Evolutionary conservation across 2,329 filamentous ascomycete species (phyloP).

Genomic region (Verticillium nonalfalfae): DNA sequence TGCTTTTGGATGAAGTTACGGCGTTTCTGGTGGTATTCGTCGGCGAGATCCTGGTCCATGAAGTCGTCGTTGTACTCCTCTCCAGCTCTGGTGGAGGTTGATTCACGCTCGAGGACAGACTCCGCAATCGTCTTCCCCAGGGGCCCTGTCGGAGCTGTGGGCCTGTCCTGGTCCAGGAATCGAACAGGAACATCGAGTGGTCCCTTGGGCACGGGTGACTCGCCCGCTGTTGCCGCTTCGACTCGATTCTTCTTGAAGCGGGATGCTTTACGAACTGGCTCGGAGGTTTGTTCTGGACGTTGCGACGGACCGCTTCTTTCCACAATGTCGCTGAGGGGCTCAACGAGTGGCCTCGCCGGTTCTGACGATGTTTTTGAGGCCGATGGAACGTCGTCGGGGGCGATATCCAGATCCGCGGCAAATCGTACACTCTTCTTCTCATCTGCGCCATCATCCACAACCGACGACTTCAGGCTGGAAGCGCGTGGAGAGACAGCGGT

Average conservation of each 20-base stretch:
- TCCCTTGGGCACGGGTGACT: slow-evolving; percentile 23
- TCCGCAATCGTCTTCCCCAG: slow-evolving; percentile 52
- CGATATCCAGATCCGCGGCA: slow-evolving; percentile 66
- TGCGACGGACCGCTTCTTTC: slow-evolving; percentile 31
- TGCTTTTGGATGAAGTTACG: slow-evolving; percentile 78
- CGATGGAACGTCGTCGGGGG: slow-evolving; percentile 27
- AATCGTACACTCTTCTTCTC: slow-evolving; percentile 75
- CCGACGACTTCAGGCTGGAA: slow-evolving; percentile 9
- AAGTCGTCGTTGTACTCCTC: slow-evolving; percentile 49
- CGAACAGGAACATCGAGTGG: slow-evolving; percentile 36
- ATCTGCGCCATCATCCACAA: slow-evolving; percentile 12
- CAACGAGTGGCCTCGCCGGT: slow-evolving; percentile 25
- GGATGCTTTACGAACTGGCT: slow-evolving; percentile 33
- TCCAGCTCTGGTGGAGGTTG: background rate
- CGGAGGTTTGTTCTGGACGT: slow-evolving; percentile 9
- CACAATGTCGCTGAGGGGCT: slow-evolving; percentile 47
- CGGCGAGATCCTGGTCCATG: slow-evolving; percentile 69
- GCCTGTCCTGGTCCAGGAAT: slow-evolving; percentile 30
- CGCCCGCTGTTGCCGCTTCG: slow-evolving; percentile 8
- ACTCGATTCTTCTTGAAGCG: slow-evolving; percentile 42
- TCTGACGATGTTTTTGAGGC: slow-evolving; percentile 11
- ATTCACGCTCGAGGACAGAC: slow-evolving; percentile 48
- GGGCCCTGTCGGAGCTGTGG: slow-evolving; percentile 39
- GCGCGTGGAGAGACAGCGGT: background rate
- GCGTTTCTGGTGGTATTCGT: slow-evolving; percentile 76